These are phyloP conservation scores for Penicillium dipodomyicola DNA, from an alignment of 495 filamentous ascomycete genomes.

Conservation along the genomic window DNA sequence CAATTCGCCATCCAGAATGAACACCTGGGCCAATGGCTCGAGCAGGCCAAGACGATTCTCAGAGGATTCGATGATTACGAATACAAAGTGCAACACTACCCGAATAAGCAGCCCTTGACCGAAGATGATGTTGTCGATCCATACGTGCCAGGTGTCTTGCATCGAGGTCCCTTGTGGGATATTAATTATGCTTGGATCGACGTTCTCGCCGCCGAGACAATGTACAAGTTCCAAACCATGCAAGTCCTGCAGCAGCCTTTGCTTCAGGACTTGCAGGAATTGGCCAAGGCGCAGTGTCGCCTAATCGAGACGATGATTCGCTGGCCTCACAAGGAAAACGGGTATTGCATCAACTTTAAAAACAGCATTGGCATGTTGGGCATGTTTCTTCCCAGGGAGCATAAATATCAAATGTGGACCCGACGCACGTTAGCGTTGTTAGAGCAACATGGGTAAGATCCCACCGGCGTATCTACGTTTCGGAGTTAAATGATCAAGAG, in stretches of 20 bases:
- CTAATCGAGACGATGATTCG: slow-evolving; percentile 73
- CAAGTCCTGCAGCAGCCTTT: slow-evolving; percentile 50
- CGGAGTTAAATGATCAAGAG: slow-evolving; percentile 2
- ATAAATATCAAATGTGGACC: slow-evolving; percentile 75
- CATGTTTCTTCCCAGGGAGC: slow-evolving; percentile 73
- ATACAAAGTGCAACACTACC: slow-evolving; percentile 59
- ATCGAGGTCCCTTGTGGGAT: slow-evolving; percentile 64
- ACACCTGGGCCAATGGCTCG: slow-evolving; percentile 51
- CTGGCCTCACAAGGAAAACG: slow-evolving; percentile 68
- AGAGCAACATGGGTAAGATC: slow-evolving; percentile 76
- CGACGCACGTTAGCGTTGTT: slow-evolving; percentile 74
- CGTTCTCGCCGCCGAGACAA: slow-evolving; percentile 71
- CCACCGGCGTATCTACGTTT: background rate
- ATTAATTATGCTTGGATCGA: slow-evolving; percentile 74
- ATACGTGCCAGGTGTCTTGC: slow-evolving; percentile 64
- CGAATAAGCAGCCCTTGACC: slow-evolving; percentile 46
- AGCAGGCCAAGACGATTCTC: slow-evolving; percentile 55
- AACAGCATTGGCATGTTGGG: slow-evolving; percentile 72
- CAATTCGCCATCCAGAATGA: slow-evolving; percentile 64
- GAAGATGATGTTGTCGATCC: slow-evolving; percentile 70
- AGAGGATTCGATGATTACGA: slow-evolving; percentile 58
- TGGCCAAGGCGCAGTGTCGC: slow-evolving; percentile 69
- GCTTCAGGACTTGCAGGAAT: slow-evolving; percentile 50
- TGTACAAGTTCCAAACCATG: slow-evolving; percentile 74
- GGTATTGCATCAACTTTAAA: slow-evolving; percentile 69